Conservation (phyloP, 495 filamentous ascomycete genomes). For the Usnea hakonensis region DNA sequence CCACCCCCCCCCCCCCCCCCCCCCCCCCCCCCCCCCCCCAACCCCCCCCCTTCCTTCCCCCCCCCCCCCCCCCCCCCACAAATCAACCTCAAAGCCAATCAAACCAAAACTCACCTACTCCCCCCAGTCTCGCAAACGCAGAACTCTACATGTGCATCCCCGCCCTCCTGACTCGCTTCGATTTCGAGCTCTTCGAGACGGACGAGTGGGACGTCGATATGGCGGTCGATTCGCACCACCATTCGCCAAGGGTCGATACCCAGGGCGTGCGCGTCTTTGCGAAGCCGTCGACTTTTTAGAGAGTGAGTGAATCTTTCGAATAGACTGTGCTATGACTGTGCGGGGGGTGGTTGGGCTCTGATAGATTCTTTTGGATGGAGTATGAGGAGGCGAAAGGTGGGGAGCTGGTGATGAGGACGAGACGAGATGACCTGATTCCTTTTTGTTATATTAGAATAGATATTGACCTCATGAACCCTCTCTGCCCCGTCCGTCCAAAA, state of each 20-base stretch:
- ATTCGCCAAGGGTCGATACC: slow-evolving; percentile 10
- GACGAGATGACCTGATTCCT: too few species aligned
- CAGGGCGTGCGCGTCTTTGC: slow-evolving; percentile 14
- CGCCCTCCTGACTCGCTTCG: slow-evolving; percentile 32
- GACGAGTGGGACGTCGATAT: slow-evolving; percentile 18
- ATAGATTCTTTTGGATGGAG: too few species aligned
- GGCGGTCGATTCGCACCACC: slow-evolving; percentile 15
- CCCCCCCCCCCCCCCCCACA: background rate
- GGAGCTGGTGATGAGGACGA: too few species aligned
- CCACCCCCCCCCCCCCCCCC: too few species aligned
- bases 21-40: background rate
- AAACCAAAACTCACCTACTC: background rate
- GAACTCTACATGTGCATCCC: slow-evolving; percentile 37
- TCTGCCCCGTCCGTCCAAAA: too few species aligned
- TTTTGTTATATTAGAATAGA: too few species aligned
- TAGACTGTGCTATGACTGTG: too few species aligned
- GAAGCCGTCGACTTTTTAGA: slow-evolving; percentile 8
- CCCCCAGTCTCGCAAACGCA: slow-evolving; percentile 33
- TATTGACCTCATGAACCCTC: too few species aligned
- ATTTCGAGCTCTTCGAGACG: slow-evolving; percentile 32
- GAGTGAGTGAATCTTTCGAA: background rate
- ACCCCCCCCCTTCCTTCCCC: too few species aligned
- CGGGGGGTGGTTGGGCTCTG: too few species aligned
- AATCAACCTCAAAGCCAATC: background rate
- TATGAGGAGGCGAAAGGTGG: too few species aligned